Evolutionary conservation across 2,329 filamentous ascomycete genomes (phyloP), one percentile per base, ranked within the genome.

Genomic region (Colletotrichum sublineola): DNA sequence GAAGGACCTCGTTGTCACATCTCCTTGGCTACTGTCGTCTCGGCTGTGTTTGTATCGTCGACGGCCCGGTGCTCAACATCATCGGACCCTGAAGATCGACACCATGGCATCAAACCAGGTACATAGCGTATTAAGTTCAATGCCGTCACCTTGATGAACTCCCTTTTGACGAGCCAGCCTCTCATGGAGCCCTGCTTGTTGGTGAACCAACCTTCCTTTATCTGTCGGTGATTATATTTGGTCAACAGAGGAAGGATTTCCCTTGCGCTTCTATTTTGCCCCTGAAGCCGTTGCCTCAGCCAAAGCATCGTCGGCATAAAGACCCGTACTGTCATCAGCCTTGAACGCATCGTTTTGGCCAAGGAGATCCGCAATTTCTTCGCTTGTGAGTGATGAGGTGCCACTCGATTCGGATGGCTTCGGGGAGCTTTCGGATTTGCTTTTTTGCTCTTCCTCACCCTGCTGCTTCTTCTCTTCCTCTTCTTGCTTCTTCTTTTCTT

Each of bases 241-340:
- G 4, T 7, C 20, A 20, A n/a, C 20, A 64, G 38, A 55, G 6
- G 9, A 31, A 33, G 40, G 46, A 53, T 64, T 46, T 24, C 33
- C 60, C 11, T 53, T 67, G 14, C 66, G 67, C 48, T 46, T 66
- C 36, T 55, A 50, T 33, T 60, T 52, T 38, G 62, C 68, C 18
- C 56, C 67, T 15, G 58, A 63, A 46, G 56, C 67, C 62, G 48
- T 67, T 12, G 56, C 71, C 46, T 71, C 67, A 6, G 67, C 67
- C 44, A 63, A 58, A 29, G 71, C 71, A 46, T 67, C 71, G 31
- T 50, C 48, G 20, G 55, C 31, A 29, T 24, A 46, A 20, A 1
- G 24, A 52, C 15, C 66, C 14, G 52, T 12, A 20, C 65, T 58
- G 53, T 68, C 55, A 5, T 65, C 70, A 61, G 46, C 31, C 24